Evolutionary conservation across 768 basidiomycete species (phyloP).

Genomic region (Tricholomella constricta): DNA sequence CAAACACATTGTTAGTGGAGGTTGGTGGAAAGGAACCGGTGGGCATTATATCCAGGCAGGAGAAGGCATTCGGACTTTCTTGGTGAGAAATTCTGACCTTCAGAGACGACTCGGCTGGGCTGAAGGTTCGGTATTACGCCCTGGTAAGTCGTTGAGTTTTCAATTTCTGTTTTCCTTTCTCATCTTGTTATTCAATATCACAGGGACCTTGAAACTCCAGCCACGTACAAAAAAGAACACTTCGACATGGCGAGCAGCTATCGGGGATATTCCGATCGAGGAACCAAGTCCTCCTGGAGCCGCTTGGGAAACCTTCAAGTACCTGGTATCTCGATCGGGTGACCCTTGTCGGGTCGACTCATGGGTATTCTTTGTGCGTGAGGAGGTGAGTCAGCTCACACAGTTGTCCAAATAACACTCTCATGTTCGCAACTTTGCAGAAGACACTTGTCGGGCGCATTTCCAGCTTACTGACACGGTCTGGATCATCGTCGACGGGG

Average conservation of each 20-base stretch:
- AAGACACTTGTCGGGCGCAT: too few relatives aligned
- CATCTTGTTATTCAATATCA: too few relatives aligned
- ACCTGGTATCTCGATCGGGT: background rate
- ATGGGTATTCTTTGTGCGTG: background rate
- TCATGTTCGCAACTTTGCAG: too few relatives aligned
- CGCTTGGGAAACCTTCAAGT: background rate
- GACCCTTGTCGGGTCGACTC: background rate
- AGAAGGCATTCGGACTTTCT: constrained; percentile 16
- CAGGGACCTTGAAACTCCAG: background rate
- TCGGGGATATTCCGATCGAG: background rate
- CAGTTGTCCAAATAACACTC: too few relatives aligned
- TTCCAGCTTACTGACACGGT: too few relatives aligned
- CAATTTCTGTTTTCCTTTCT: background rate
- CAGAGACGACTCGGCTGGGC: constrained; percentile 23
- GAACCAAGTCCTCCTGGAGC: background rate
- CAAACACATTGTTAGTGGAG: constrained; percentile 27
- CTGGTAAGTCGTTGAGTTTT: background rate
- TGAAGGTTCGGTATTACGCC: background rate
- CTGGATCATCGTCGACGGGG: too few relatives aligned
- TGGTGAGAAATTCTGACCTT: constrained; percentile 8
- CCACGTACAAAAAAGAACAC: constrained; percentile 1
- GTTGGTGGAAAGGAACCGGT: constrained; percentile 24
- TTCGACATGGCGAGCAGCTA: background rate
- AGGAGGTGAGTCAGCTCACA: background rate
- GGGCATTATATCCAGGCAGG: constrained; percentile 22